These are phyloP conservation scores for Coelastrella sp. DNA, from an alignment of 139 green algal species.

Conservation along the genomic window DNA sequence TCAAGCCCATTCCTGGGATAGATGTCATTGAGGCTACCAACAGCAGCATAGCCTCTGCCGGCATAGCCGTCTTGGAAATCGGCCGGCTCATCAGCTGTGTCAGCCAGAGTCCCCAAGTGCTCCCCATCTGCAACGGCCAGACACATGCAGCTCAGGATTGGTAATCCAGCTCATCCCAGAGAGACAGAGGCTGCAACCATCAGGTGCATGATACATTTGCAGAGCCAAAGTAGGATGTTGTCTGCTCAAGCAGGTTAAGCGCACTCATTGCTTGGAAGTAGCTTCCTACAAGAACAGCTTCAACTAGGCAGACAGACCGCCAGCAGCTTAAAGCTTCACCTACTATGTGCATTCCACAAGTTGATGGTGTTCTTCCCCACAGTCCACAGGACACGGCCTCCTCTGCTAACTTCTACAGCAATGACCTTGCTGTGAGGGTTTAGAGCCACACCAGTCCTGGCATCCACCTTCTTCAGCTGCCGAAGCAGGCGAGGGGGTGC, in stretches of 20 bases:
- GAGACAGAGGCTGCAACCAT: not conserved
- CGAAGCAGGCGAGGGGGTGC: slow-evolving; percentile 1
- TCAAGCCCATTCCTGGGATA: slow-evolving; percentile 56
- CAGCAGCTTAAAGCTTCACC: not conserved
- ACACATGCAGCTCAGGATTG: not conserved
- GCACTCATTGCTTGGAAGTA: too few species aligned
- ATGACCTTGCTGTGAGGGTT: slow-evolving; percentile 44
- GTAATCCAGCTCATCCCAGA: too few species aligned
- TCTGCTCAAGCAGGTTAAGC: not conserved
- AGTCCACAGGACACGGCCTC: slow-evolving; percentile 70
- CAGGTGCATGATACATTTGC: not conserved
- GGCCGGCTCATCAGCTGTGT: not conserved
- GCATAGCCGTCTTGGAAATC: not conserved
- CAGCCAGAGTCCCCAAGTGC: not conserved
- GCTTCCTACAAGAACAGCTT: not conserved
- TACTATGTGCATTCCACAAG: slow-evolving; percentile 73
- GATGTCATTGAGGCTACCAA: slow-evolving; percentile 49
- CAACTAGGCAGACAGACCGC: not conserved
- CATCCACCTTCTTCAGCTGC: slow-evolving; percentile 31
- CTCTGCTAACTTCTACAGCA: slow-evolving; percentile 33
- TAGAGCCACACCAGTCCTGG: not conserved
- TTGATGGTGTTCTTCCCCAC: slow-evolving; percentile 57
- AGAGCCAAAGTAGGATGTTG: not conserved
- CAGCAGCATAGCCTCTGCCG: not conserved
- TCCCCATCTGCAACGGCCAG: slow-evolving; percentile 15